Evolutionary conservation across 768 basidiomycete genomes (phyloP).

Genomic region (Rhizopogon salebrosus): DNA sequence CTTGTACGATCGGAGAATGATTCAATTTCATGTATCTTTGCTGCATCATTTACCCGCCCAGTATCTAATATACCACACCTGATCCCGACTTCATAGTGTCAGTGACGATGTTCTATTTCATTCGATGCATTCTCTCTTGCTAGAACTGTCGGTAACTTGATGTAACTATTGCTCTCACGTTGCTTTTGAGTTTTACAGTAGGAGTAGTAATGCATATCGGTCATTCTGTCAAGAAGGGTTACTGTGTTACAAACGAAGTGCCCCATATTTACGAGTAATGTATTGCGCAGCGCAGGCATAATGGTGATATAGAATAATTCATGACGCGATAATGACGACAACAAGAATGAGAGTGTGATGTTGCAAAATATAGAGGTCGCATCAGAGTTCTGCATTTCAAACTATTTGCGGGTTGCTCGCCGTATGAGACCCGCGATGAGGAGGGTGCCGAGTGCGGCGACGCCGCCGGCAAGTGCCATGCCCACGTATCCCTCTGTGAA

Average conservation of each 20-base stretch:
- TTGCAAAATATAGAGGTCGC: conserved; percentile 11
- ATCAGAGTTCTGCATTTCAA: conserved; percentile 10
- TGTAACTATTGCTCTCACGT: conserved; percentile 17
- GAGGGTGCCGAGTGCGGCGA: conserved; percentile 77
- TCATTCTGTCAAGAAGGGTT: not conserved
- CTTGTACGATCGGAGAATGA: conserved; percentile 14
- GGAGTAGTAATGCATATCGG: not conserved
- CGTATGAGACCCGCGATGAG: conserved; percentile 75
- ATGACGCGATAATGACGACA: conserved; percentile 11
- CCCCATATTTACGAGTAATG: conserved; percentile 7
- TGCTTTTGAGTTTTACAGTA: not conserved
- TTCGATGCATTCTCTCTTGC: not conserved
- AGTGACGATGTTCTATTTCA: conserved; percentile 16
- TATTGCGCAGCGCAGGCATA: conserved; percentile 6
- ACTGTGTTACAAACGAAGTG: conserved; percentile 5
- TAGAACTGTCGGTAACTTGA: conserved; percentile 23
- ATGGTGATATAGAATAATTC: conserved; percentile 23
- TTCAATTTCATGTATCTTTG: conserved; percentile 19
- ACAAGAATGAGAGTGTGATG: conserved; percentile 4
- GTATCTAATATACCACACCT: conserved; percentile 25
- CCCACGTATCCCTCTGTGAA: conserved; percentile 92
- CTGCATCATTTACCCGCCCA: conserved; percentile 12
- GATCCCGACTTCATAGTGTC: conserved; percentile 6
- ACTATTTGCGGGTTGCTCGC: conserved; percentile 60
- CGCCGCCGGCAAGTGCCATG: conserved; percentile 91